Base-by-base conservation (phyloP, 164 flowering plant species). In the Platanus orientalis region DNA sequence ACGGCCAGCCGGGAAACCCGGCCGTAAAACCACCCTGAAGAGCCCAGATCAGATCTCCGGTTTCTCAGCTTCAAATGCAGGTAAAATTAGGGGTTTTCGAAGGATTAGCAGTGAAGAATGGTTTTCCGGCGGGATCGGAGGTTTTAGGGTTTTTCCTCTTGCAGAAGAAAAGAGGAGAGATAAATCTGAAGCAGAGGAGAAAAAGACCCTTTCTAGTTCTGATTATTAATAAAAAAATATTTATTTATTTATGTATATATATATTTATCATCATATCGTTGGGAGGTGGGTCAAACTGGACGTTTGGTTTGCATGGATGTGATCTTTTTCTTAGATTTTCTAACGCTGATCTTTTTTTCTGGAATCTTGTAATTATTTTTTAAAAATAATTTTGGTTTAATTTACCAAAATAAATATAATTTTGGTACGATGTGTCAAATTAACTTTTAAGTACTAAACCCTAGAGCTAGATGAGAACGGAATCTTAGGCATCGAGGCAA, bases 1-100 rank as follows among this genome's bases (percentile, higher is more conserved):
- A 19, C 49, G 49, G 49, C 13, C 4, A 36, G 39, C 39, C 39
- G 7, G 39, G 39, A 32, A 42, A 17, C 19, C 49, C 19, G 19
- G 5, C 16, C 4, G 49, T 6, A 5, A 23, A 59, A 27, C 59
- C 45, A 17, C 53, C 28, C 49, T 25, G 7, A 26, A 6, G 56
- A 4, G 32, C 45, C n/a, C 40, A 62, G 58, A 57, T 60, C 64
- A 45, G 32, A 27, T 16, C 29, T 5, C 44, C 42, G 4, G 60
- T 24, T 12, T 29, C 51, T 12, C 6, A 58, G 39, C 27, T 52
- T 56, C 24, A 54, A 54, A 45, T 64, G 64, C 60, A 11, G 57
- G 50, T 54, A 26, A 29, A 34, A 51, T 39, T 51, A 29, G 57
- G 47, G 56, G 24, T 50, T 62, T 27, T 2, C 20, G 11, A 26